Percentiles rank a stretch among this genome's conserved stretches.
These are phyloP conservation scores for Stemphylium beticola DNA, from an alignment of 2,329 filamentous ascomycete species.

Conservation along the genomic window DNA sequence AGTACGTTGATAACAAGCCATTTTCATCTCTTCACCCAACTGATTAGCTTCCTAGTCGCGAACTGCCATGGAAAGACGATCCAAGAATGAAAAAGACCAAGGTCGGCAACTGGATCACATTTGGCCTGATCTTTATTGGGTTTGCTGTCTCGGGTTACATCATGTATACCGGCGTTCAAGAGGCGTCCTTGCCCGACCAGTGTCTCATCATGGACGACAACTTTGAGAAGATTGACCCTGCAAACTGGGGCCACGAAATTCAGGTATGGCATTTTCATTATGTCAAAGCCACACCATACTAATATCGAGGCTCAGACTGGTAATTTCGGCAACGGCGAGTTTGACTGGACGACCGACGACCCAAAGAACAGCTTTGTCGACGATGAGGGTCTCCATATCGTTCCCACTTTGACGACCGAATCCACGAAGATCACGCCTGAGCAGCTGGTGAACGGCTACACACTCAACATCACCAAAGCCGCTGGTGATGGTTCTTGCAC, in stretches of 20 bases:
- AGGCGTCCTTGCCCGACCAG: slow-evolving; percentile 24
- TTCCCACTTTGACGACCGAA: slow-evolving; percentile 72
- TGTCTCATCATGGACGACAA: slow-evolving; percentile 62
- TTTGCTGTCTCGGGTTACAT: slow-evolving; percentile 25
- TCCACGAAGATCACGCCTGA: slow-evolving; percentile 68
- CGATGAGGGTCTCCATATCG: slow-evolving; percentile 73
- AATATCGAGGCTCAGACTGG: slow-evolving; percentile 53
- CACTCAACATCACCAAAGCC: slow-evolving; percentile 34
- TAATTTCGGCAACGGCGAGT: slow-evolving; percentile 72
- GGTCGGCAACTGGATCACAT: slow-evolving; percentile 28
- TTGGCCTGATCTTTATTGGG: slow-evolving; percentile 18
- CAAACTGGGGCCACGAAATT: slow-evolving; percentile 74
- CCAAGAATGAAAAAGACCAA: slow-evolving; percentile 31
- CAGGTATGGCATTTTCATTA: slow-evolving; percentile 53
- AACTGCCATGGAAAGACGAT: slow-evolving; percentile 31
- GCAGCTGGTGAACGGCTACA: slow-evolving; percentile 64
- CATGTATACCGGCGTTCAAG: slow-evolving; percentile 25
- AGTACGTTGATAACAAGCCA: slow-evolving; percentile 16
- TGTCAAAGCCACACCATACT: neutral
- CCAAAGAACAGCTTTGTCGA: slow-evolving; percentile 77
- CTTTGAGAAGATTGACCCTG: slow-evolving; percentile 61
- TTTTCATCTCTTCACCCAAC: neutral
- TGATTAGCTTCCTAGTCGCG: slow-evolving; percentile 18
- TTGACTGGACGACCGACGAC: slow-evolving; percentile 74
- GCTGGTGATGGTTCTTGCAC: slow-evolving; percentile 67